A percentile compares a stretch with the other conserved stretches of the same genome.
Conservation (phyloP, 768 basidiomycete species). For the Dentipellis sp. region DNA sequence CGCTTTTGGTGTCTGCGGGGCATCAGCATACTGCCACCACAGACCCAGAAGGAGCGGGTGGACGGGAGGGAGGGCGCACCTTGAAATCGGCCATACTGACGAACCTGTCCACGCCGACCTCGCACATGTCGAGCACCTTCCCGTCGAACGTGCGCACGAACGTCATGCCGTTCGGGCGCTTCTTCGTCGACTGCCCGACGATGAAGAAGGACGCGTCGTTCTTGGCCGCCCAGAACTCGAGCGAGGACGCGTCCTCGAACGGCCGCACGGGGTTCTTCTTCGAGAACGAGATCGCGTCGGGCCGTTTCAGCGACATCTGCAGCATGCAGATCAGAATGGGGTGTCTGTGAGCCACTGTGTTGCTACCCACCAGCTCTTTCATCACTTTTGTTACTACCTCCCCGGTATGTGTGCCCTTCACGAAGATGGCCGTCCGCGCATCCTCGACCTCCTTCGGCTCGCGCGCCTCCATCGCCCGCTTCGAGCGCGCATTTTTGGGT, state of each 20-base stretch:
- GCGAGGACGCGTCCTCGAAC: slow-evolving; percentile 74
- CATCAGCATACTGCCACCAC: background rate
- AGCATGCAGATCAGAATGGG: background rate
- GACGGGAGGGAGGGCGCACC: no score
- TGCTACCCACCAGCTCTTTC: slow-evolving; percentile 71
- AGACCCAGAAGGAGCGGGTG: background rate
- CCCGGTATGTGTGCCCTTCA: slow-evolving; percentile 79
- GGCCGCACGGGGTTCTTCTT: slow-evolving; percentile 90
- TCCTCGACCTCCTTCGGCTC: slow-evolving; percentile 89
- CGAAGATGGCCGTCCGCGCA: slow-evolving; percentile 80
- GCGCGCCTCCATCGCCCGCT: slow-evolving; percentile 78
- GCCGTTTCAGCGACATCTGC: slow-evolving; percentile 92
- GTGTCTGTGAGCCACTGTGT: no score
- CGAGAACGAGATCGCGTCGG: slow-evolving; percentile 83
- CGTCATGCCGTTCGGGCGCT: slow-evolving; percentile 80
- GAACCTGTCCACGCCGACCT: slow-evolving; percentile 81
- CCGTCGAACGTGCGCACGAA: slow-evolving; percentile 84
- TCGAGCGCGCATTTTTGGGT: slow-evolving; percentile 93
- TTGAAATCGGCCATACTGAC: slow-evolving; percentile 77
- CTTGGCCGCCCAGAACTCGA: slow-evolving; percentile 90
- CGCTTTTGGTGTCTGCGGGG: slow-evolving; percentile 69
- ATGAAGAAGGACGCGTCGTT: slow-evolving; percentile 93
- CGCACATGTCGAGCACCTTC: slow-evolving; percentile 88
- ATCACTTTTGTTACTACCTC: slow-evolving; percentile 73
- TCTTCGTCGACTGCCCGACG: slow-evolving; percentile 88